Percentiles rank a stretch among this genome's conserved stretches.
These are phyloP conservation scores for Waltergamsia citrina DNA, from an alignment of 2,329 filamentous ascomycete genomes.

Conservation along the genomic window DNA sequence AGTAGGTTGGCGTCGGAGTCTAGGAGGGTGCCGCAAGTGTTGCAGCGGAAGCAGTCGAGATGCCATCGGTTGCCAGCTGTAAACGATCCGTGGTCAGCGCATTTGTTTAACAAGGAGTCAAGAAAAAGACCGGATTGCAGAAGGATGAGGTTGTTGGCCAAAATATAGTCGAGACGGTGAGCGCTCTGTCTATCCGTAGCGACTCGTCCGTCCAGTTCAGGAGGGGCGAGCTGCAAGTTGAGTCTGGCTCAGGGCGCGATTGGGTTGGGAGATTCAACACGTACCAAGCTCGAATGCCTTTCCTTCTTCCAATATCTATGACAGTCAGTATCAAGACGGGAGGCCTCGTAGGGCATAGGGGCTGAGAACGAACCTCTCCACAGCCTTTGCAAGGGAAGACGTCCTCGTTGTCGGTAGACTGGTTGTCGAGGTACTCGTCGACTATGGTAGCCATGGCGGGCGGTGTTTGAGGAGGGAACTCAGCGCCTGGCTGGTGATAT, in stretches of 20 bases:
- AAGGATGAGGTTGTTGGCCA: too few relatives aligned
- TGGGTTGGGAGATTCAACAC: constrained; percentile 14
- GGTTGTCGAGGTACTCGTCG: constrained; percentile 53
- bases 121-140: too few relatives aligned
- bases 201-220: too few relatives aligned
- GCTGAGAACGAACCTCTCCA: constrained; percentile 59
- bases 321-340: constrained; percentile 1
- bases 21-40: constrained; percentile 88
- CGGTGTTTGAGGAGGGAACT: constrained; percentile 1
- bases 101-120: constrained; percentile 1
- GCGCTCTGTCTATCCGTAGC: too few relatives aligned
- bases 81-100: constrained; percentile 15
- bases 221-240: too few relatives aligned
- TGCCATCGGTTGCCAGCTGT: constrained; percentile 95
- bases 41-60: constrained; percentile 97
- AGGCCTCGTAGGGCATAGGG: constrained; percentile 2
- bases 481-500: too few relatives aligned
- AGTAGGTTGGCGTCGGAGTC: constrained; percentile 97
- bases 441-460: constrained; percentile 37
- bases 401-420: constrained; percentile 65
- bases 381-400: constrained; percentile 87
- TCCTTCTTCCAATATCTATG: constrained; percentile 89
- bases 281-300: constrained; percentile 95
- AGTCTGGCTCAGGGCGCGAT: too few relatives aligned
- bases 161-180: too few relatives aligned